Base-by-base conservation (phyloP, 179 eudicot species). In the Drosera spatulata region DNA sequence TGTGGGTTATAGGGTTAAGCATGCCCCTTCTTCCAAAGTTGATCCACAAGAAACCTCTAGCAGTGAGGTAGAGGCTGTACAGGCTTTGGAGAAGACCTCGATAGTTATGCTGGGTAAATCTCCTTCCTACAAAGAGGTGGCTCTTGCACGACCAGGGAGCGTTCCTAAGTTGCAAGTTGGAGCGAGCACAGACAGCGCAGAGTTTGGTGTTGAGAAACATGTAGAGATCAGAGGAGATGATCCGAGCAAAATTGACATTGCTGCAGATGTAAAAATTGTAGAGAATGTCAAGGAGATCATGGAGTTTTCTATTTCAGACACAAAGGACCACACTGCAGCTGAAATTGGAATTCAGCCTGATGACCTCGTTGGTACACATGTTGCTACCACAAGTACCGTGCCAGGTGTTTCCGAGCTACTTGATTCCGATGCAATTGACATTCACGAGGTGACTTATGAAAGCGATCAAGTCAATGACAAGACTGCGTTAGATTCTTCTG, bases 91-190 rank as follows among this genome's bases (percentile, higher is more conserved):
- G 54, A 90, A 77, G 73, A 74, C 84, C 72, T 83, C 96, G 12
- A 77, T 86, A 67, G 83, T 90, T 64, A 80, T 83, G 70, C 76
- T 94, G 52, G 97, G 94, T 10, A 94, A 82, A 71, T 94, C 99
- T 67, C 99, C 96, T 72, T 94, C 99, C 7, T 94, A 94, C 66
- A 94, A 90, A 80, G 99, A 94, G 71, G 99, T 94, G 47, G 99
- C 99, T 40, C 67, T 94, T 75, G 97, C 99, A 50, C 99, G 94
- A n/a, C 99, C 99, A 48, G 97, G 99, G 61, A 81, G 83, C 57
- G 83, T 94, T 53, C 60, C 94, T 52, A 76, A 81, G 79, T 58
- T 86, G 65, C 99, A 86, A 66, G 79, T 68, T 58, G 74, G 66
- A 60, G 65, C 59, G 56, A 59, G 73, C 57, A 65, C 78, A 48